Conservation (phyloP, 2,329 filamentous ascomycete species). For the Pestalotiopsis sp. region DNA sequence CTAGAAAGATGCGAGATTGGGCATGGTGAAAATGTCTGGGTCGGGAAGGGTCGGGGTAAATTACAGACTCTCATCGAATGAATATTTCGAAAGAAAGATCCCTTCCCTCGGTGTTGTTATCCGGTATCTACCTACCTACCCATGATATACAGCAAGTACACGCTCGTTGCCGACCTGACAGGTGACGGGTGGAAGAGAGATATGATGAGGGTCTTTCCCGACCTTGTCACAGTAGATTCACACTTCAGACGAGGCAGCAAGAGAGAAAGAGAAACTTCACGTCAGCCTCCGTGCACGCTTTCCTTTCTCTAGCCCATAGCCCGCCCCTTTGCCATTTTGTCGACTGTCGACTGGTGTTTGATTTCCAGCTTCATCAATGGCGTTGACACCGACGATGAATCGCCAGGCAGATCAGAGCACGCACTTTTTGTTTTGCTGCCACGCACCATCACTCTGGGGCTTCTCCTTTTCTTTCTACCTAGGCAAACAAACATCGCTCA, state of each 20-base stretch:
- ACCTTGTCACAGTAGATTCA: not conserved
- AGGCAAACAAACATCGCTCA: no score
- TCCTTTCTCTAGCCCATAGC: not conserved
- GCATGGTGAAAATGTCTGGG: conserved; percentile 2
- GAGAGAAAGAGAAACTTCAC: not conserved
- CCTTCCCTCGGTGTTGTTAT: not conserved
- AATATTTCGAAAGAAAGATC: not conserved
- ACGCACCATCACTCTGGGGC: no score
- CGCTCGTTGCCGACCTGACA: not conserved
- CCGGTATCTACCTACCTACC: not conserved
- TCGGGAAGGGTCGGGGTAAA: not conserved
- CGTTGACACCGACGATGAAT: not conserved
- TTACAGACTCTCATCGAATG: not conserved
- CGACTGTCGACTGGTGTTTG: not conserved
- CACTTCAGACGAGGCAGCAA: not conserved
- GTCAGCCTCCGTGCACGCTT: not conserved
- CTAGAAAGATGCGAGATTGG: conserved; percentile 15
- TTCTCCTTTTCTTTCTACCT: no score
- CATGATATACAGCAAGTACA: not conserved
- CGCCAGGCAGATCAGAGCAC: no score
- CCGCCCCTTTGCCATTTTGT: not conserved
- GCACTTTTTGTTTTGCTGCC: no score
- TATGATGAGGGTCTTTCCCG: not conserved
- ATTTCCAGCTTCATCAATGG: not conserved
- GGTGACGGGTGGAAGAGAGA: not conserved